These are phyloP conservation scores for Retiboletus fuscus DNA, from an alignment of 1,284 basidiomycete species.

Conservation along the genomic window DNA sequence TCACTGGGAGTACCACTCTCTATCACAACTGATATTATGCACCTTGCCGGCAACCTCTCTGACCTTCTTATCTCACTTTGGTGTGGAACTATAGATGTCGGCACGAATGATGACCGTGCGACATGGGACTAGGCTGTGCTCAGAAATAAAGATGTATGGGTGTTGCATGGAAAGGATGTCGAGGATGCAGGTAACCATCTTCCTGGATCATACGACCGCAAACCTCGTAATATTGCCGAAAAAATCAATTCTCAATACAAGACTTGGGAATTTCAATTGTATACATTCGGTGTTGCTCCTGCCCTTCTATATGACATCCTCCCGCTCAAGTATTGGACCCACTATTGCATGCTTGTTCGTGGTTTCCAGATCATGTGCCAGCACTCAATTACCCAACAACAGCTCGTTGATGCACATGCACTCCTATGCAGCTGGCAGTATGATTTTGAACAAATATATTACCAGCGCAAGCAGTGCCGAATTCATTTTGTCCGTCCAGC, in stretches of 20 bases:
- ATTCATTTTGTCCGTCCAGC: conserved; percentile 11
- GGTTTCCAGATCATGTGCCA: conserved; percentile 2
- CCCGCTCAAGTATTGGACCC: conserved; percentile 2
- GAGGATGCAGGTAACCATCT: fast-evolving
- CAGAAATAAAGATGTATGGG: no score
- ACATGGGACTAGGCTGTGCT: conserved; percentile 10
- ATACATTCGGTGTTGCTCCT: not conserved
- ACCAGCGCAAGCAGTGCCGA: not conserved
- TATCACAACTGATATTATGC: no score
- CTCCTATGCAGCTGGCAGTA: not conserved
- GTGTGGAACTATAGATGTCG: no score
- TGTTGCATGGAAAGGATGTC: not conserved
- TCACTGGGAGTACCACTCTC: no score
- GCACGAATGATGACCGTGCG: no score
- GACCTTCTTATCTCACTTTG: no score
- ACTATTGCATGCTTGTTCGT: conserved; percentile 18
- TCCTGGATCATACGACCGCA: not conserved
- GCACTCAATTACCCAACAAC: not conserved
- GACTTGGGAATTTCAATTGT: conserved; percentile 19
- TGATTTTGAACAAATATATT: not conserved
- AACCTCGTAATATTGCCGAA: conserved; percentile 11
- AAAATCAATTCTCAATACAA: conserved; percentile 25
- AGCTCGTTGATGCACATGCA: not conserved
- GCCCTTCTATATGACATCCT: not conserved
- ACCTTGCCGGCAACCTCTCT: no score